phyloP scores from a whole-genome alignment of 2,329 filamentous ascomycete species.

The Harringtonia lauricola region DNA sequence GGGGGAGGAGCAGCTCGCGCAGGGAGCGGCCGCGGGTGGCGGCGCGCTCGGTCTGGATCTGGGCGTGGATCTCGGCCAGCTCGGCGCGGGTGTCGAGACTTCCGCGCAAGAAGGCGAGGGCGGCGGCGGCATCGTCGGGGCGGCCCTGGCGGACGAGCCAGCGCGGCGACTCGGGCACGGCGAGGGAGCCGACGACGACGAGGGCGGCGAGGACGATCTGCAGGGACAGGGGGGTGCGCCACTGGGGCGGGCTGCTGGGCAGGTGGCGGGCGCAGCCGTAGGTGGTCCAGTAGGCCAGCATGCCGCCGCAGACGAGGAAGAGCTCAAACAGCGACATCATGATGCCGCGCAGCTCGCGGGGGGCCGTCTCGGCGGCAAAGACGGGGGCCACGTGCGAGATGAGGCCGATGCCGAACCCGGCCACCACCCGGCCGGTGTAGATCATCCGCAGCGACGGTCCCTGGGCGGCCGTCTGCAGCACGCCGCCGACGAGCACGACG shows the following conservation, averaged over 20 bases:
- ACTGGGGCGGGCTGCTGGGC: constrained; percentile 26
- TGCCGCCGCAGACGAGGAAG: constrained; percentile 31
- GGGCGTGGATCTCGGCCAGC: constrained; percentile 58
- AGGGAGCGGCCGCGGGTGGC: not conserved
- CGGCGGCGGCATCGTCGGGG: constrained; percentile 50
- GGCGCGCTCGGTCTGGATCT: not conserved
- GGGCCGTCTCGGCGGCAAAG: constrained; percentile 32
- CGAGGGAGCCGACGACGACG: constrained; percentile 49
- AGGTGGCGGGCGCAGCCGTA: constrained; percentile 30
- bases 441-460: constrained; percentile 12
- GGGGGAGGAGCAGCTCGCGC: constrained; percentile 15
- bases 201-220: constrained; percentile 59
- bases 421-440: constrained; percentile 26
- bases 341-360: constrained; percentile 31
- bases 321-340: constrained; percentile 32
- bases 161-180: constrained; percentile 61
- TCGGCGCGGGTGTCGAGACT: constrained; percentile 50
- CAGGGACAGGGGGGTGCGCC: constrained; percentile 34
- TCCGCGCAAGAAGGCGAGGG: constrained; percentile 56
- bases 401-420: constrained; percentile 24
- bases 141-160: constrained; percentile 66
- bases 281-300: constrained; percentile 29
- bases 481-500: constrained; percentile 1
- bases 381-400: constrained; percentile 31
- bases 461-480: constrained; percentile 1